Evolutionary conservation across 208 protist genomes (phyloP).

Genomic region (Kentomonas sorsogonicus): DNA sequence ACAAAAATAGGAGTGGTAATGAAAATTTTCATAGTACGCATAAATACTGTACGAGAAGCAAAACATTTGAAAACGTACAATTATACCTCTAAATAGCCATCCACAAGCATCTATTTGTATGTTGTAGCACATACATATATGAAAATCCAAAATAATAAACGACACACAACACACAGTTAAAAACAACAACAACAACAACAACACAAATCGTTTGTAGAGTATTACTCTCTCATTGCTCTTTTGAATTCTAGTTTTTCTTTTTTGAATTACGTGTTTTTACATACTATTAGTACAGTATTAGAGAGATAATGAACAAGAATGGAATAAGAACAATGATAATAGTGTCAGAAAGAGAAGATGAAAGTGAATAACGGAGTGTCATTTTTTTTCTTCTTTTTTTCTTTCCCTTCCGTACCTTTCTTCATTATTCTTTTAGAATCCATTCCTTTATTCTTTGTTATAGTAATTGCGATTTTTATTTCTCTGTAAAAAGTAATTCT

Average conservation of each 20-base stretch:
- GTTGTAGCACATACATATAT: not conserved
- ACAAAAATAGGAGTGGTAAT: not conserved
- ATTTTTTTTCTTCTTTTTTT: constrained; percentile 2
- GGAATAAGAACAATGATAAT: not conserved
- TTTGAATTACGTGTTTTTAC: too few relatives aligned
- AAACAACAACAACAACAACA: not conserved
- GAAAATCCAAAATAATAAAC: not conserved
- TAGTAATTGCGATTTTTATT: not conserved
- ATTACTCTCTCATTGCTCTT: too few relatives aligned
- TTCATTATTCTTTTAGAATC: constrained; percentile 5
- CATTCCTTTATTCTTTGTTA: not conserved
- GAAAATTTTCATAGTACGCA: not conserved
- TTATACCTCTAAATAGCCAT: constrained; percentile 1
- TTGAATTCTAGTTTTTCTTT: too few relatives aligned
- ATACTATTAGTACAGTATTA: too few relatives aligned
- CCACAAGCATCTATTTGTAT: constrained; percentile 1
- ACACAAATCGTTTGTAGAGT: too few relatives aligned
- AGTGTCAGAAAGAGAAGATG: not conserved
- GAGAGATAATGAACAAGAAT: not conserved
- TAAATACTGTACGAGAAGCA: not conserved
- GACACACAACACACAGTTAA: not conserved
- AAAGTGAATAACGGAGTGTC: not conserved
- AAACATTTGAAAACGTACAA: not conserved
- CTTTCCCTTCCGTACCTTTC: not conserved
- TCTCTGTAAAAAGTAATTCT: constrained; percentile 4